Evolutionary conservation across 495 filamentous ascomycete species (phyloP).

Genomic region (Penicillium alfredii): DNA sequence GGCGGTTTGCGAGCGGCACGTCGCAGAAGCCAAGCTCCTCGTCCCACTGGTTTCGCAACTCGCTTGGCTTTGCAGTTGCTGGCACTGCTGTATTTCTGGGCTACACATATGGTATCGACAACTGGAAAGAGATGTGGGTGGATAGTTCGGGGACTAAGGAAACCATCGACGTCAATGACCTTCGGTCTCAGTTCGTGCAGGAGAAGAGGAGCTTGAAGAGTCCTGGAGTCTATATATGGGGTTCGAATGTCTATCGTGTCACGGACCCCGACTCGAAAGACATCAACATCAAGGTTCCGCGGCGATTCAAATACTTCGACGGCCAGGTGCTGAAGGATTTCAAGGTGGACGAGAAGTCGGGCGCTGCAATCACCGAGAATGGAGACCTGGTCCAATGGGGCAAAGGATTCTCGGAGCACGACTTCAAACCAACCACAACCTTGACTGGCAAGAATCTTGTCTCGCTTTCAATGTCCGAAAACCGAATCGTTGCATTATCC

Average conservation of each 20-base stretch:
- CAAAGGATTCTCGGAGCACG: slow-evolving; percentile 56
- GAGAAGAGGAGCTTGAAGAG: slow-evolving; percentile 83
- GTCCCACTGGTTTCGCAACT: slow-evolving; percentile 32
- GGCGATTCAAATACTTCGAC: slow-evolving; percentile 77
- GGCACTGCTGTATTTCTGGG: slow-evolving; percentile 32
- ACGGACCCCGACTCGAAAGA: slow-evolving; percentile 80
- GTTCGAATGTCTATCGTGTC: slow-evolving; percentile 78
- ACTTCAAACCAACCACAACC: slow-evolving; percentile 58
- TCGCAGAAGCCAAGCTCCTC: slow-evolving; percentile 10
- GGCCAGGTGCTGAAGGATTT: slow-evolving; percentile 79
- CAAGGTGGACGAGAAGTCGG: slow-evolving; percentile 75
- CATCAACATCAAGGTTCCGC: slow-evolving; percentile 66
- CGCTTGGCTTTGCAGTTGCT: slow-evolving; percentile 30
- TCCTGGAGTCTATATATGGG: slow-evolving; percentile 91
- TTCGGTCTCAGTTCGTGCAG: slow-evolving; percentile 74
- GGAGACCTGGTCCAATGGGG: slow-evolving; percentile 95
- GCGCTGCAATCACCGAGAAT: slow-evolving; percentile 81
- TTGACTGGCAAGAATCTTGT: slow-evolving; percentile 74
- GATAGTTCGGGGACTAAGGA: slow-evolving; percentile 20
- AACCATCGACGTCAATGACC: slow-evolving; percentile 41
- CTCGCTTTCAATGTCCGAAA: slow-evolving; percentile 65
- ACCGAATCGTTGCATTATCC: slow-evolving; percentile 76
- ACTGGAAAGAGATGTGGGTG: slow-evolving; percentile 14
- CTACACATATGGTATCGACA: slow-evolving; percentile 30
- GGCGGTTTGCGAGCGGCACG: slow-evolving; percentile 30